Base-by-base conservation (phyloP, 345 rosid genomes). In the Eucalyptus pauciflora region DNA sequence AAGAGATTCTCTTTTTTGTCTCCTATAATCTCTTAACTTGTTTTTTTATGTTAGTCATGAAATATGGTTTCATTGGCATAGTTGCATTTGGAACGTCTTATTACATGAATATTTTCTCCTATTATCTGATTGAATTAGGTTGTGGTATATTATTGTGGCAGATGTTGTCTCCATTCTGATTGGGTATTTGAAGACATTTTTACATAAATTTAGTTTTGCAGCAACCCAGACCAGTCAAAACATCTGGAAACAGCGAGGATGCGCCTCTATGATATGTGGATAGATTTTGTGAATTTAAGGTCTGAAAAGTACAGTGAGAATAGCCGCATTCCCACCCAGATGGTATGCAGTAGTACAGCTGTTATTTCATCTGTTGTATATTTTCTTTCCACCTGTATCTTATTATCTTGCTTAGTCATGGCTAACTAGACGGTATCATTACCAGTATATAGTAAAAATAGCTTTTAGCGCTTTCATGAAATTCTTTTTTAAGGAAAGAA, bases 141-240 rank as follows among this genome's bases (percentile, higher is more conserved):
- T 9, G 27, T 37, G 48, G 14, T 76, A 37, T 76, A 8, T 79
- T 85, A 18, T 3, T 86, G 81, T 29, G 76, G 51, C 49, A 15
- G 58, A 37, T 89, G 90, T 52, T 76, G 46, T 37, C 83, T 76
- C 46, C 83, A 43, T n/a, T 29, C n/a, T 51, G 87, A 86, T 48
- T 91, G 69, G 27, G 46, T 50, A 51, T 90, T 71, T 56, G 71
- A 86, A 87, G 89, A 6, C 43, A 79, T 89, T 43, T 48, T 71
- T n/a, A 86, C 91, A 45, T 85, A 45, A 43, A 37, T 64, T 64
- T 79, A 25, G 86, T 89, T 89, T 92, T 95, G 90, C 94, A 97
- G 99, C 90, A 98, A 98, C 88, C 99, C 99, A 88, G 98, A 97
- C 49, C 98, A 98, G 90, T 98, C 99, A 52, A 97, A 97, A 93